Evolutionary conservation across 345 rosid species (phyloP).

Genomic region (Arabis hirsuta): DNA sequence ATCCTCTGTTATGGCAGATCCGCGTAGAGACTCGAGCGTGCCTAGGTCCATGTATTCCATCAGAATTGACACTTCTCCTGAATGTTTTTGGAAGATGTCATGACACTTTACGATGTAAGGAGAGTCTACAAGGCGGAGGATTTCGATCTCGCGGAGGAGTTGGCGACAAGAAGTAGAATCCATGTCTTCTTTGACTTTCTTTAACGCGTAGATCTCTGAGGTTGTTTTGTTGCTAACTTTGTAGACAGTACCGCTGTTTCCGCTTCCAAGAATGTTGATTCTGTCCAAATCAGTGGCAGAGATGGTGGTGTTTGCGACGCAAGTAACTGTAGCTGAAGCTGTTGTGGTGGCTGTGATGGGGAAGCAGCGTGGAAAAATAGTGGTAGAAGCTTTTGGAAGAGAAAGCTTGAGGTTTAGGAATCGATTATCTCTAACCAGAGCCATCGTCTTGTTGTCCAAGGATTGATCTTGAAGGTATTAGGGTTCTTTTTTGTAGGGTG

Average conservation of each 20-base stretch:
- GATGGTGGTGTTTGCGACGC: slow-evolving; percentile 19
- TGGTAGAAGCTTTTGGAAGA: slow-evolving; percentile 44
- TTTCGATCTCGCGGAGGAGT: slow-evolving; percentile 64
- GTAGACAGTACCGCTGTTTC: slow-evolving; percentile 85
- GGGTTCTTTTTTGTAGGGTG: background rate
- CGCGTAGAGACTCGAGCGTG: slow-evolving; percentile 58
- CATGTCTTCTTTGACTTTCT: slow-evolving; percentile 56
- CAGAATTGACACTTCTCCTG: slow-evolving; percentile 61
- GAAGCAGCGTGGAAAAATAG: slow-evolving; percentile 12
- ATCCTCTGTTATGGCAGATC: slow-evolving; percentile 50
- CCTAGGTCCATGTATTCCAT: slow-evolving; percentile 87
- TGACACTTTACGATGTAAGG: slow-evolving; percentile 67
- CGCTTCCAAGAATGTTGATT: slow-evolving; percentile 69
- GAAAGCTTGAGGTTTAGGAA: slow-evolving; percentile 73
- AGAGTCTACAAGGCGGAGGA: slow-evolving; percentile 75
- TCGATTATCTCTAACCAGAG: slow-evolving; percentile 59
- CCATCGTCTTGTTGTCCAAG: slow-evolving; percentile 48
- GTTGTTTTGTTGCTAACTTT: slow-evolving; percentile 62
- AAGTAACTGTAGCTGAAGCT: background rate
- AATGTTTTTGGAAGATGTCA: slow-evolving; percentile 56
- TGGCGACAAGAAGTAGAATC: slow-evolving; percentile 59
- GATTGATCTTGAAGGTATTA: slow-evolving; percentile 5
- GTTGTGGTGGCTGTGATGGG: slow-evolving; percentile 2
- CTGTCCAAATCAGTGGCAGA: slow-evolving; percentile 58
- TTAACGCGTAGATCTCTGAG: slow-evolving; percentile 64